Conservation (phyloP, 2,329 filamentous ascomycete species). For the Tolypocladium album region DNA sequence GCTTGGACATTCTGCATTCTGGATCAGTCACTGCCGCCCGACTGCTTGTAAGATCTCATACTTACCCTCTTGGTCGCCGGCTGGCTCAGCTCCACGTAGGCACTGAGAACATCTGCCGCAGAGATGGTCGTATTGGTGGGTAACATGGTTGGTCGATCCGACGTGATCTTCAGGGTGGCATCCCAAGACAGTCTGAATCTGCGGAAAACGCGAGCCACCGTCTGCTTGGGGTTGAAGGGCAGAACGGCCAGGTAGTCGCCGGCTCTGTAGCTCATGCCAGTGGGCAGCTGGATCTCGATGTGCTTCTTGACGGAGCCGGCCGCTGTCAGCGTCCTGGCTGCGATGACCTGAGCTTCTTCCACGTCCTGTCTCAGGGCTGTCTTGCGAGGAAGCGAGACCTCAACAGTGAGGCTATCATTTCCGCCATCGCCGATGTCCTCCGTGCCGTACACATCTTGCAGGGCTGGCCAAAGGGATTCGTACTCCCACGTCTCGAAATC, state of each 20-base stretch:
- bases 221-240: constrained; percentile 55
- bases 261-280: constrained; percentile 52
- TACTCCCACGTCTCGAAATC: constrained; percentile 61
- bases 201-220: constrained; percentile 51
- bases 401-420: constrained; percentile 25
- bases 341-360: constrained; percentile 47
- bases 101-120: constrained; percentile 52
- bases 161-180: constrained; percentile 49
- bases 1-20: constrained; percentile 22
- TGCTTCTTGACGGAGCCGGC: constrained; percentile 49
- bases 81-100: constrained; percentile 63
- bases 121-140: constrained; percentile 47
- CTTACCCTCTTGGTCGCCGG: constrained; percentile 57
- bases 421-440: constrained; percentile 13
- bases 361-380: constrained; percentile 53
- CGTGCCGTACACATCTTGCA: constrained; percentile 31
- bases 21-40: constrained; percentile 4
- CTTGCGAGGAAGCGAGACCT: constrained; percentile 42
- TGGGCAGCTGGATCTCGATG: constrained; percentile 58
- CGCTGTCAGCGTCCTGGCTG: constrained; percentile 38
- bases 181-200: constrained; percentile 61
- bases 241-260: constrained; percentile 70
- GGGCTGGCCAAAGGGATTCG: constrained; percentile 35
- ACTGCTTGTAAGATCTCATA: background rate
- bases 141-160: constrained; percentile 38